Evolutionary conservation across 129 eudicot genomes (phyloP).

Genomic region (Chrysanthemum lavandulifolium): DNA sequence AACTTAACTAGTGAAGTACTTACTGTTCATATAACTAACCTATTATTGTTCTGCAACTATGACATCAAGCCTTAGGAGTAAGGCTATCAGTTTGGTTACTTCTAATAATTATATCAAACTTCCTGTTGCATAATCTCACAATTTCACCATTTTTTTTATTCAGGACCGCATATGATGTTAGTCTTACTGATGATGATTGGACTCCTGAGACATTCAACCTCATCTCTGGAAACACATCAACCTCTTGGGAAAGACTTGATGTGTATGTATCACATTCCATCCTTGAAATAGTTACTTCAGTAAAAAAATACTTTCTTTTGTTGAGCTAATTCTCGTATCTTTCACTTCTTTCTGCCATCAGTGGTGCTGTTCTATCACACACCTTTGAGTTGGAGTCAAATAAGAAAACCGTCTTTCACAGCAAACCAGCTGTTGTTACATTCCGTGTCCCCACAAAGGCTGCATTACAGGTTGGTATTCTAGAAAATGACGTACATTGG

Average conservation of each 20-base stretch:
- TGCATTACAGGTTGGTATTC: slow-evolving; percentile 48
- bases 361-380: slow-evolving; percentile 72
- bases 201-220: slow-evolving; percentile 50
- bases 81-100: neutral
- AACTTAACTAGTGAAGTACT: neutral
- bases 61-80: neutral
- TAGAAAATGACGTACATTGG: neutral
- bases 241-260: slow-evolving; percentile 95
- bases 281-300: slow-evolving; percentile 7
- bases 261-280: slow-evolving; percentile 49
- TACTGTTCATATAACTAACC: no score
- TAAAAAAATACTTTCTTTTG: neutral
- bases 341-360: slow-evolving; percentile 27
- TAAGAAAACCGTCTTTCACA: slow-evolving; percentile 54
- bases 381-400: slow-evolving; percentile 79
- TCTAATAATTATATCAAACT: neutral
- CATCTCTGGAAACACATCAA: slow-evolving; percentile 71
- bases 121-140: slow-evolving; percentile 15
- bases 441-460: slow-evolving; percentile 83
- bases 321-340: slow-evolving; percentile 5
- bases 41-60: neutral
- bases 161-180: slow-evolving; percentile 92
- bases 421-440: slow-evolving; percentile 78
- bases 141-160: slow-evolving; percentile 3
- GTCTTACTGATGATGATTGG: slow-evolving; percentile 82